Evolutionary conservation across 331 rosid species (phyloP).

Genomic region (Pyracantha coccinea): DNA sequence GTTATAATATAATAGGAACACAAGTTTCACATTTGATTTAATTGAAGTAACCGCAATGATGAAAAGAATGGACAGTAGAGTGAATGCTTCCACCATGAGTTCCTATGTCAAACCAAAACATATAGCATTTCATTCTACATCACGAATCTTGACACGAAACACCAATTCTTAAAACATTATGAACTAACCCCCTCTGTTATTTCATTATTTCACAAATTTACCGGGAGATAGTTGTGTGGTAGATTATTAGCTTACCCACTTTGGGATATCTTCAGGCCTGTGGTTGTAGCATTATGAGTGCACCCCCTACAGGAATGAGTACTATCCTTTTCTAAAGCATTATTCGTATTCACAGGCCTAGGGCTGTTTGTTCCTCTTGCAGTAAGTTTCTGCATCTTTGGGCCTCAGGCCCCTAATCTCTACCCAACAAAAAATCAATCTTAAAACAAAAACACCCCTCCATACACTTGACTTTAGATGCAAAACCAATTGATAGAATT

Average conservation of each 20-base stretch:
- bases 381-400: neutral
- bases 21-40: neutral
- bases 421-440: neutral
- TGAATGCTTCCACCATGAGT: neutral
- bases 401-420: neutral
- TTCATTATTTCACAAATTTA: neutral
- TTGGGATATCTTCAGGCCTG: neutral
- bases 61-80: neutral
- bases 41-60: neutral
- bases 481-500: neutral
- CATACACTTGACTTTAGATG: neutral
- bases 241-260: neutral
- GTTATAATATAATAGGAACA: neutral
- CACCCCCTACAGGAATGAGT: neutral
- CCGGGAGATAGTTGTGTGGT: neutral
- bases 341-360: neutral
- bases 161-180: neutral
- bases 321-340: neutral
- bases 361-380: neutral
- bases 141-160: neutral
- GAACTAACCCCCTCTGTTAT: neutral
- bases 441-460: neutral
- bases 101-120: neutral
- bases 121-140: neutral
- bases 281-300: neutral